phyloP scores from a whole-genome alignment of 2,329 filamentous ascomycete species.

The Aspergillus tanneri region DNA sequence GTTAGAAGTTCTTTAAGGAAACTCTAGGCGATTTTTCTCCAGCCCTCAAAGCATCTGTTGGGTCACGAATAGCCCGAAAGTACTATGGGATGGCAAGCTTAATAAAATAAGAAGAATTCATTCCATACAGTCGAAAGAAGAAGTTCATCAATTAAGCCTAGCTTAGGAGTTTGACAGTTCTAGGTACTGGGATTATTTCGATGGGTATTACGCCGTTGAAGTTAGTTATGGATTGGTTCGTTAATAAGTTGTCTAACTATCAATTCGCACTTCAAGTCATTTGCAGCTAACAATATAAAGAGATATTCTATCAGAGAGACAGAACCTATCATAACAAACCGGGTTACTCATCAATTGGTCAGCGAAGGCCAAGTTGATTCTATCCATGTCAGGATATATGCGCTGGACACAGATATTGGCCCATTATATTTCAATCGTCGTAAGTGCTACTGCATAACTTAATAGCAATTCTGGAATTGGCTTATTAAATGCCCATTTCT shows the following conservation, averaged over 20 bases:
- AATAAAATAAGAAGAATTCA: constrained; percentile 12
- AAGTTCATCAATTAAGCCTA: constrained; percentile 13
- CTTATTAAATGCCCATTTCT: too few relatives aligned
- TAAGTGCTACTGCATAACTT: constrained; percentile 4
- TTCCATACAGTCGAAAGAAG: constrained; percentile 5
- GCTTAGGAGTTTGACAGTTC: not conserved
- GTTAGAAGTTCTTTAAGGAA: constrained; percentile 23
- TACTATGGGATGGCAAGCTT: constrained; percentile 19
- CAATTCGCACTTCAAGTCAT: not conserved
- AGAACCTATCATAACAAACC: constrained; percentile 8
- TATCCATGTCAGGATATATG: constrained; percentile 2
- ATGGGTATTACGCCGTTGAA: constrained; percentile 13
- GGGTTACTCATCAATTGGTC: not conserved
- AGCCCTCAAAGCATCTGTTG: constrained; percentile 11
- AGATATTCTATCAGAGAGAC: constrained; percentile 21
- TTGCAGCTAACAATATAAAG: constrained; percentile 2
- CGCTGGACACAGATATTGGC: constrained; percentile 8
- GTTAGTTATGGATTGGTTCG: constrained; percentile 22
- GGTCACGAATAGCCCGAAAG: constrained; percentile 24
- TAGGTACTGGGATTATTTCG: constrained; percentile 15
- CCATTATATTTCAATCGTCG: constrained; percentile 16
- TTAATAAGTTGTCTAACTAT: constrained; percentile 15
- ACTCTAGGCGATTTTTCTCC: constrained; percentile 13
- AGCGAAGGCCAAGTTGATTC: not conserved
- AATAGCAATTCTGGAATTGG: too few relatives aligned